These are phyloP conservation scores for Rhizopogon rudus DNA, from an alignment of 768 basidiomycete genomes.

Conservation along the genomic window DNA sequence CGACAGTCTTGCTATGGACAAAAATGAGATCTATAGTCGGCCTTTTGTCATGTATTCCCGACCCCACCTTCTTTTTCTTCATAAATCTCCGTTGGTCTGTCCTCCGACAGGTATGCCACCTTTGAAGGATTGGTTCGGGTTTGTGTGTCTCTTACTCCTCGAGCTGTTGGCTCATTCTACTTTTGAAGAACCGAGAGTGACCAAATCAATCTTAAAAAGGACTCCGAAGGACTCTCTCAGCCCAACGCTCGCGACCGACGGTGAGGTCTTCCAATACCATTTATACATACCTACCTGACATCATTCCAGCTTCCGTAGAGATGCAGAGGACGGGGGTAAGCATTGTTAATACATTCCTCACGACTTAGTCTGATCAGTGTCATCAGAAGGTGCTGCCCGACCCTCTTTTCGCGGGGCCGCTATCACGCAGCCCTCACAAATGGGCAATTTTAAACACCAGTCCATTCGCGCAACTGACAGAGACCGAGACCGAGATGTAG, in stretches of 20 bases:
- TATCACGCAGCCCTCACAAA: slow-evolving; percentile 79
- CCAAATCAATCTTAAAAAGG: slow-evolving; percentile 45
- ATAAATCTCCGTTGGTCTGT: slow-evolving; percentile 71
- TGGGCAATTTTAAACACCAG: slow-evolving; percentile 92
- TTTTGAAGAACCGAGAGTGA: slow-evolving; percentile 43
- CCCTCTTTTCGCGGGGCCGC: slow-evolving; percentile 61
- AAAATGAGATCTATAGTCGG: slow-evolving; percentile 21
- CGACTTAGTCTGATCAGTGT: slow-evolving; percentile 3
- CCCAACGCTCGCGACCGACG: slow-evolving; percentile 62
- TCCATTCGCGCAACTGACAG: slow-evolving; percentile 67
- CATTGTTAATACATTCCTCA: slow-evolving; percentile 6
- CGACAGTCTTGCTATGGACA: slow-evolving; percentile 23
- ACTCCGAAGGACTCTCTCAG: slow-evolving; percentile 48
- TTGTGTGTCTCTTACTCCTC: slow-evolving; percentile 22
- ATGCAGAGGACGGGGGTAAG: slow-evolving; percentile 70
- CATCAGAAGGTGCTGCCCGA: slow-evolving; percentile 47
- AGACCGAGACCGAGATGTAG: slow-evolving; percentile 42
- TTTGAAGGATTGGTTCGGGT: slow-evolving; percentile 90
- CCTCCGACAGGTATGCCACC: slow-evolving; percentile 73
- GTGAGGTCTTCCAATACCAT: slow-evolving; percentile 30
- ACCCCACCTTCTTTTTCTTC: slow-evolving; percentile 59
- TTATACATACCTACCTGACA: background rate
- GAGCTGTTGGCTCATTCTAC: slow-evolving; percentile 18
- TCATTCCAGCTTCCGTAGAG: slow-evolving; percentile 60
- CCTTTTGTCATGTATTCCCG: slow-evolving; percentile 67